Base-by-base conservation (phyloP, 148 eudicot species). In the Heliamphora exappendiculata region DNA sequence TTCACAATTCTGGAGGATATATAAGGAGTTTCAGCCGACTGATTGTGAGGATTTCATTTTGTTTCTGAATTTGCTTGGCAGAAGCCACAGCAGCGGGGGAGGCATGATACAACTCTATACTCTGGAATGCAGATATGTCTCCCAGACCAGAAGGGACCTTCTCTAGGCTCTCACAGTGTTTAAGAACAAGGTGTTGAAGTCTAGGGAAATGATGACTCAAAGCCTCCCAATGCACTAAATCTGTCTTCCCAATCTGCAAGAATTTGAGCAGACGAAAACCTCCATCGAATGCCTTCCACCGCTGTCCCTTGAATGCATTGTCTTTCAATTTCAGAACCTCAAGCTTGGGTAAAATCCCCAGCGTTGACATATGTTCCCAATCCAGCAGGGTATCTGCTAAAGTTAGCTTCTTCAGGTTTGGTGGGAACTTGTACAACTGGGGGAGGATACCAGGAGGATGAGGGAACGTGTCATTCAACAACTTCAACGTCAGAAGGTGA, bases 291-390 rank as follows among this genome's bases (percentile, higher is more conserved):
- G 80, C 39, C 67, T 45, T 71, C 87, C 87, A 84, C 0, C 2
- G 26, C 19, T 45, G 31, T 67, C 86, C 86, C 66, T 14, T 70
- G 66, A 84, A 84, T 5, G 86, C 84, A 13, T 75, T 45, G 7
- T 84, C 75, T 50, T 78, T 76, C 28, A 84, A 65, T 71, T 84
- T 84, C 67, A 84, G 78, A 39, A 81, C 80, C 76, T 81, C 87
- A 9, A 84, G 82, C 55, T 73, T 72, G 11, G 81, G 82, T 19
- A 84, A 33, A 75, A 71, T 70, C 20, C 80, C 87, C 13, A 84
- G 75, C 3, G 42, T 64, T 29, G 84, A 75, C 82, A 84, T 84
- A 8, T 84, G 75, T 1, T 19, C 37, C 87, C 87, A 84, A 9
- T 72, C 80, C 17, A 84, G 78, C 12, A 75, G 50, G 41, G 87